Conservation (phyloP, 192 early-diverging fungal genomes). For the Backusella liffmaniae region DNA sequence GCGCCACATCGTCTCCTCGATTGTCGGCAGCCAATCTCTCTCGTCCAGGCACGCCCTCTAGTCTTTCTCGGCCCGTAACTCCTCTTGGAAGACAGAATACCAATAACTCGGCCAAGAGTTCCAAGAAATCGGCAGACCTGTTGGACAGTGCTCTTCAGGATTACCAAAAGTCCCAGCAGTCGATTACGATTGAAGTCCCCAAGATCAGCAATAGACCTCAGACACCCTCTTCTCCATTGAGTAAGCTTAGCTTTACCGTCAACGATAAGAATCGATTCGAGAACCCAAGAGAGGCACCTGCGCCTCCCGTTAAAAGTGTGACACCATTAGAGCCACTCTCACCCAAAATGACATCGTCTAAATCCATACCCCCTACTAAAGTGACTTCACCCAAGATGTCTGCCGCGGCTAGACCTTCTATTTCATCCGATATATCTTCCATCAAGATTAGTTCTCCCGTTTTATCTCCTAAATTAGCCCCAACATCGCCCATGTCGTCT, state of each 20-base stretch:
- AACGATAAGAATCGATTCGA: conserved; percentile 26
- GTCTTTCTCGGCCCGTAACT: not conserved
- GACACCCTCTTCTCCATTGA: conserved; percentile 11
- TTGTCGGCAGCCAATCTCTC: conserved; percentile 6
- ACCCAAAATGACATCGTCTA: conserved; percentile 8
- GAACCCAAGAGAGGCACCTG: conserved; percentile 23
- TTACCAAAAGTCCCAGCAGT: not conserved
- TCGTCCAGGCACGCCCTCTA: conserved; percentile 9
- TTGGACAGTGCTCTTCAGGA: not conserved
- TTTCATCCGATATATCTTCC: conserved; percentile 17
- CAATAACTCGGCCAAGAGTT: not conserved
- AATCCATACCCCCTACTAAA: conserved; percentile 18
- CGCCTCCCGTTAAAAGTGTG: not conserved
- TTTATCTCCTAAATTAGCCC: not conserved
- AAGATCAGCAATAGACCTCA: not conserved
- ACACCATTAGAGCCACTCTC: conserved; percentile 18
- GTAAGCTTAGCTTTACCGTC: not conserved
- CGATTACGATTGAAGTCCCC: conserved; percentile 1
- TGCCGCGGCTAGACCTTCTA: conserved; percentile 21
- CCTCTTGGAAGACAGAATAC: not conserved
- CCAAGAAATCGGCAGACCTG: not conserved
- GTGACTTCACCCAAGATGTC: conserved; percentile 26
- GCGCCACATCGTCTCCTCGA: conserved; percentile 18
- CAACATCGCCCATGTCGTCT: conserved; percentile 6
- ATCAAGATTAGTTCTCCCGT: conserved; percentile 20